Base-by-base conservation (phyloP, 257 asterid species). In the Haberlea rhodopensis region DNA sequence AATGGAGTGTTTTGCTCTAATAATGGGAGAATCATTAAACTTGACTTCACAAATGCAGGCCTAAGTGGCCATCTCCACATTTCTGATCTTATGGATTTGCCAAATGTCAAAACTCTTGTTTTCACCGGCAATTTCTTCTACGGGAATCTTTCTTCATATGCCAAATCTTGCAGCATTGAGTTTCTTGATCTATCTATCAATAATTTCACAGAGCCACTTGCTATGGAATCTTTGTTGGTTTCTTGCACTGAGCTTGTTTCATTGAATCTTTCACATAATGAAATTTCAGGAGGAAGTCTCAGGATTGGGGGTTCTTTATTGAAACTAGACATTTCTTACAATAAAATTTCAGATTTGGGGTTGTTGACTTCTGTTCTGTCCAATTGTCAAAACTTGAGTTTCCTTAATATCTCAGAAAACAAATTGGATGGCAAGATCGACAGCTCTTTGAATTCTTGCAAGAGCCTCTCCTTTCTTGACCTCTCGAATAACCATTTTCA, bases 101-200 rank as follows among this genome's bases (percentile, higher is more conserved):
- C 90, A 13, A 60, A 70, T 29, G 85, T 91, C 72, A 64, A 76
- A 62, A 45, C 74, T 19, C 66, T 91, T 58, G 63, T 76, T 21
- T 60, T 91, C 54, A 64, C 70, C 65, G 98, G 95, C 53, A 91
- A 91, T 70, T 80, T 20, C 40, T 91, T 89, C 84, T 43, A 65
- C 34, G 96, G 96, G 9, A 75, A 89, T 66, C 86, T 91, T 43
- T 86, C 90, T 13, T 68, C 71, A 21, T 28, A 67, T 22, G 27
- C 78, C n/a, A 58, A 53, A 20, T 78, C 79, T 26, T 91, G 98
- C 77, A 73, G 80, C 69, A 76, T 91, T 43, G 85, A 83, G 78
- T 73, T 69, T 64, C 78, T 91, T 28, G 97, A 91, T 77, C 73
- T 90, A 10, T 87, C 96, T n/a, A 22, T 57, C 70, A 90, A 90